Conservation (phyloP, 2,329 filamentous ascomycete species). For the Botrytis cinerea region DNA sequence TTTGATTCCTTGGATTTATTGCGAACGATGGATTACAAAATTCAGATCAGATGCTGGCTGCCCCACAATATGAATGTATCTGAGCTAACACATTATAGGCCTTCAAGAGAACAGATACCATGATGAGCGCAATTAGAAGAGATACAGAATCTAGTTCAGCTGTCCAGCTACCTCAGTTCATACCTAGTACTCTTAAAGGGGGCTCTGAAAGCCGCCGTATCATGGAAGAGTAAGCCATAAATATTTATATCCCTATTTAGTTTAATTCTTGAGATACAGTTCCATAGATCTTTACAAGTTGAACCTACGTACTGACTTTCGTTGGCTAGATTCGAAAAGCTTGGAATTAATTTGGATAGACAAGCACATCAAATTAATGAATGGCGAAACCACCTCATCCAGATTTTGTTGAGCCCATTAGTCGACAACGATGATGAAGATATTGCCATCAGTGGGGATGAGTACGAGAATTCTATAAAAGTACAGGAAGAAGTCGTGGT, state of each 20-base stretch:
- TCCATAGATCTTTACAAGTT: not conserved
- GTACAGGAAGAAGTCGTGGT: constrained; percentile 87
- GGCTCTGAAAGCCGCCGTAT: constrained; percentile 41
- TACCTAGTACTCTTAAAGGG: constrained; percentile 51
- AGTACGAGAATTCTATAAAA: constrained; percentile 85
- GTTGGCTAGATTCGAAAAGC: constrained; percentile 65
- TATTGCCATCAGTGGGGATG: constrained; percentile 80
- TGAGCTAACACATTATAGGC: constrained; percentile 1
- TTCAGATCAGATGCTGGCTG: not conserved
- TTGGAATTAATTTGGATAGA: constrained; percentile 67
- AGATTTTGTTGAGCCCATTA: constrained; percentile 71
- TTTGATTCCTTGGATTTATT: not conserved
- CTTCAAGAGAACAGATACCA: constrained; percentile 55
- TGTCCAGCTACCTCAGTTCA: constrained; percentile 63
- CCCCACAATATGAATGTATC: not conserved
- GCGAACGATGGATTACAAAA: not conserved
- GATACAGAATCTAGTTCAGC: constrained; percentile 57
- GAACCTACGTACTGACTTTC: not conserved
- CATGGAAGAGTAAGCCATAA: constrained; percentile 8
- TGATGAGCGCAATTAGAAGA: constrained; percentile 64
- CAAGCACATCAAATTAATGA: constrained; percentile 71
- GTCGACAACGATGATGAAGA: constrained; percentile 82
- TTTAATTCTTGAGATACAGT: not conserved
- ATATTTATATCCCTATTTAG: not conserved
- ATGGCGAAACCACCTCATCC: constrained; percentile 73